Conservation (phyloP, 768 basidiomycete species). For the Boletus barrowsii region DNA sequence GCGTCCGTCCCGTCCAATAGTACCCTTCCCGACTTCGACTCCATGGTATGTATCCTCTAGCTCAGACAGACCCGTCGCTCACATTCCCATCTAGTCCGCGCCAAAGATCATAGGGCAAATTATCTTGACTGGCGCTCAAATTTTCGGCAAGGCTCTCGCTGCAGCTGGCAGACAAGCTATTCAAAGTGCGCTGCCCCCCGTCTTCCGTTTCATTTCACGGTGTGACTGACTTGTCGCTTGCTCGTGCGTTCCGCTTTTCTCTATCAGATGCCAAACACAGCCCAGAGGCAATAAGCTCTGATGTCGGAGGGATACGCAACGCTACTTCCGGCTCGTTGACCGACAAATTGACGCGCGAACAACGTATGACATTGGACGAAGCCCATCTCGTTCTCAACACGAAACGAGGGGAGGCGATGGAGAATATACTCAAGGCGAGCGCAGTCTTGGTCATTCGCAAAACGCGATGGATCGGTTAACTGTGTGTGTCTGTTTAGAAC, state of each 20-base stretch:
- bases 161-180: constrained; percentile 92
- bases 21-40: constrained; percentile 5
- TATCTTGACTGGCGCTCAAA: constrained; percentile 68
- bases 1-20: background rate
- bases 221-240: background rate
- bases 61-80: background rate
- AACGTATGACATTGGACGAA: constrained; percentile 94
- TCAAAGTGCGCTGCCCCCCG: constrained; percentile 64
- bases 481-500: constrained; percentile 46
- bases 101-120: constrained; percentile 80
- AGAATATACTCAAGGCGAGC: constrained; percentile 70
- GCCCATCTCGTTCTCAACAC: constrained; percentile 89
- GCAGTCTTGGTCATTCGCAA: background rate
- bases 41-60: constrained; percentile 18
- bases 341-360: constrained; percentile 78
- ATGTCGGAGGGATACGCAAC: constrained; percentile 69
- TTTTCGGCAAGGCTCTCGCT: constrained; percentile 86
- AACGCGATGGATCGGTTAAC: constrained; percentile 1
- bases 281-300: constrained; percentile 67
- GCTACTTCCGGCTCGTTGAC: constrained; percentile 73
- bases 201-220: background rate
- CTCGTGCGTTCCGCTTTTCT: background rate
- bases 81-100: constrained; percentile 54
- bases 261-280: constrained; percentile 75
- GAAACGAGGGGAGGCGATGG: constrained; percentile 68